Conservation (phyloP, 768 basidiomycete species). For the Lentinula lateritia region DNA sequence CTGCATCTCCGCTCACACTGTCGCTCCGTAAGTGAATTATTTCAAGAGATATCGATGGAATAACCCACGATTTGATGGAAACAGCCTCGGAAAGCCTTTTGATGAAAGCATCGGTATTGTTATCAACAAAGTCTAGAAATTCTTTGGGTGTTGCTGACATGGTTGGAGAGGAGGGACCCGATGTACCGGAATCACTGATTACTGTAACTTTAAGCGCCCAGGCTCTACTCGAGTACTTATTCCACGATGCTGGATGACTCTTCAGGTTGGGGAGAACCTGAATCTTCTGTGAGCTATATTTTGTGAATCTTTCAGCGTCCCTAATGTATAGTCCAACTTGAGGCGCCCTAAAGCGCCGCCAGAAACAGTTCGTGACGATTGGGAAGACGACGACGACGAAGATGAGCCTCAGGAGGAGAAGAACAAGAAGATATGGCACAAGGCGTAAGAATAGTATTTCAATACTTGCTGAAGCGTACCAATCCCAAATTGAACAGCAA, state of each 20-base stretch:
- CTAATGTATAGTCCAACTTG: constrained; percentile 1
- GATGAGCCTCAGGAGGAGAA: constrained; percentile 31
- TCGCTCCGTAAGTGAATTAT: neutral
- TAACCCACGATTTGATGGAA: constrained; percentile 51
- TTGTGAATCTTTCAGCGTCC: no score
- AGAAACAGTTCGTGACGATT: constrained; percentile 39
- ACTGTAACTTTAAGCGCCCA: neutral
- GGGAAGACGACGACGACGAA: constrained; percentile 52
- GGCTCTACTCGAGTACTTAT: neutral
- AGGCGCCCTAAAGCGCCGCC: constrained; percentile 3
- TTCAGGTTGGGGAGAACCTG: constrained; percentile 2
- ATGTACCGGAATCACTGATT: neutral
- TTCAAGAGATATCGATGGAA: constrained; percentile 1
- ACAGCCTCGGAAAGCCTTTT: constrained; percentile 76
- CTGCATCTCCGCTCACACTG: constrained; percentile 68
- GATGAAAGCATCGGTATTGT: constrained; percentile 70
- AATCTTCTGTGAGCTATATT: neutral
- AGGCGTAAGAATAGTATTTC: constrained; percentile 48
- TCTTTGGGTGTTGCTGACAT: constrained; percentile 45
- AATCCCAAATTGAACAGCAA: constrained; percentile 36
- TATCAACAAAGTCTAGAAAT: constrained; percentile 54
- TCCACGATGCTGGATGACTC: neutral
- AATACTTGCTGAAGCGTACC: constrained; percentile 5
- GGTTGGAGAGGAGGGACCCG: neutral
- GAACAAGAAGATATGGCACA: constrained; percentile 58